Conservation (phyloP, 2,329 filamentous ascomycete species). For the Cercospora berteroae region DNA sequence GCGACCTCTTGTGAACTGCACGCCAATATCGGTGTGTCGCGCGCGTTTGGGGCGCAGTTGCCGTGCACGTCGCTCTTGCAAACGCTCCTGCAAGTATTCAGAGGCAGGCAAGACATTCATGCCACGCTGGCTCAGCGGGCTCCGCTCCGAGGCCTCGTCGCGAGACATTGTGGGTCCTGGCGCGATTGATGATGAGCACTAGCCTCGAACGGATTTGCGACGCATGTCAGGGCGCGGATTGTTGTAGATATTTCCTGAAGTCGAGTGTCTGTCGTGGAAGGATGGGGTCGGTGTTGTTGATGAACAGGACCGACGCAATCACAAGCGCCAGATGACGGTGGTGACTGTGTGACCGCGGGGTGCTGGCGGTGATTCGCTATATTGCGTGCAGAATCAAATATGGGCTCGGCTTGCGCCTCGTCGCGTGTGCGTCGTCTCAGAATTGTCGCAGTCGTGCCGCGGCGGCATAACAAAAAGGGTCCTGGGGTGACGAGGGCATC, state of each 20-base stretch:
- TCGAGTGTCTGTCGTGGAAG: constrained; percentile 6
- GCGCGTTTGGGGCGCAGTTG: constrained; percentile 34
- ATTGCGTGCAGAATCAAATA: not conserved
- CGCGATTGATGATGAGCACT: not conserved
- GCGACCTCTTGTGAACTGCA: constrained; percentile 24
- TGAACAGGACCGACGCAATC: constrained; percentile 1
- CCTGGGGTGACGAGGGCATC: not conserved
- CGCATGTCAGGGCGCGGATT: not conserved
- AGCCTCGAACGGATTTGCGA: not conserved
- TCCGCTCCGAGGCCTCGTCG: constrained; percentile 16
- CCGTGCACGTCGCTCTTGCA: constrained; percentile 36
- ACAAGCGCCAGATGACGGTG: constrained; percentile 8
- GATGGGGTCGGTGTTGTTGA: not conserved
- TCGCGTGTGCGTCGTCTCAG: constrained; percentile 3
- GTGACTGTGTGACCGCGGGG: constrained; percentile 16
- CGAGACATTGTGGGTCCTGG: constrained; percentile 17
- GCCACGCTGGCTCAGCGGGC: constrained; percentile 19
- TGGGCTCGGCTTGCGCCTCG: not conserved
- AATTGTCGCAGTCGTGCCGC: not conserved
- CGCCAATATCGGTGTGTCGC: constrained; percentile 38
- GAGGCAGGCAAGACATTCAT: constrained; percentile 33
- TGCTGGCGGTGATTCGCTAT: constrained; percentile 13
- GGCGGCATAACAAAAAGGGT: not conserved
- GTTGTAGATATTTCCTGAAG: not conserved
- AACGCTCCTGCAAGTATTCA: constrained; percentile 37